These are phyloP conservation scores for Cicer bijugum DNA, from an alignment of 306 rosid species.

Conservation along the genomic window DNA sequence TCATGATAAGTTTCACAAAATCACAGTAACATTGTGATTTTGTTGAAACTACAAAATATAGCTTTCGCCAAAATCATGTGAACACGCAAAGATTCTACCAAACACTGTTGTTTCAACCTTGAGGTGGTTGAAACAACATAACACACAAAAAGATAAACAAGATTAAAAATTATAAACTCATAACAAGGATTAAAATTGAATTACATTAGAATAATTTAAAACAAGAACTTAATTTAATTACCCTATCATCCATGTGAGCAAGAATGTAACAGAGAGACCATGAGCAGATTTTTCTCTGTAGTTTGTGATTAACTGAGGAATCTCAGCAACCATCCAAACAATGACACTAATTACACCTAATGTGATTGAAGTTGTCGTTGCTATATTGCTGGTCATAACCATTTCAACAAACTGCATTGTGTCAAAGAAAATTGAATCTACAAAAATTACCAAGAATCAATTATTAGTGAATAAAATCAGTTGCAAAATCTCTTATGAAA, in stretches of 20 bases:
- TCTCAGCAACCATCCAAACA: conserved; percentile 73
- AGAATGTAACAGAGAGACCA: conserved; percentile 69
- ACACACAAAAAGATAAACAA: background rate
- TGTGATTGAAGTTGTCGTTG: conserved; percentile 52
- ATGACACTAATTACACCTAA: conserved; percentile 64
- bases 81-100: background rate
- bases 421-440: conserved; percentile 19
- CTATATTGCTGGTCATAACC: conserved; percentile 43
- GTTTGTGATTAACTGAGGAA: conserved; percentile 76
- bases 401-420: conserved; percentile 49
- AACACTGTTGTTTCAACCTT: no score
- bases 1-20: background rate
- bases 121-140: no score
- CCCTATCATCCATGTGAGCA: conserved; percentile 79
- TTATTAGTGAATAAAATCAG: background rate
- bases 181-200: background rate
- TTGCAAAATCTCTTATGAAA: conserved; percentile 10
- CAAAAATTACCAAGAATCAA: background rate
- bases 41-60: background rate
- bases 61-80: background rate
- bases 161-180: background rate
- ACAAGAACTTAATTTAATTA: conserved; percentile 25
- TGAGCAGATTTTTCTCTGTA: conserved; percentile 60
- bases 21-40: background rate
- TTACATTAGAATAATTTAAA: background rate